Base-by-base conservation (phyloP, 2,329 filamentous ascomycete species). In the Scleromitrula shiraiana region DNA sequence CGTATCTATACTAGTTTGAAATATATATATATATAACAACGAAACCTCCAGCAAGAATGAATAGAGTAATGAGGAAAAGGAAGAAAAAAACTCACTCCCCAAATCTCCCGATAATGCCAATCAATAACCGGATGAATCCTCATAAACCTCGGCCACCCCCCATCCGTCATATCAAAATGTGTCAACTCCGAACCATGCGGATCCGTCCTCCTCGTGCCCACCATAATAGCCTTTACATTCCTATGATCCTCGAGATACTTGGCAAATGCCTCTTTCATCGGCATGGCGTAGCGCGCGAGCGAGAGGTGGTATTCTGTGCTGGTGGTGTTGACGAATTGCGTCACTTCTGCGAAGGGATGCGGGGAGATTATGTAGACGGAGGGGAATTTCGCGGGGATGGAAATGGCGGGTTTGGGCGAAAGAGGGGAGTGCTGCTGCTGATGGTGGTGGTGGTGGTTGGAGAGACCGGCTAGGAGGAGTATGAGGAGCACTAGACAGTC, bases 91-190 rank as follows among this genome's bases (percentile, higher is more conserved):
- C 87, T 73, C 62, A 94, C 89, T 15, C 82, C 80, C 93, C 93
- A 97, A 46, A 97, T 91, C 65, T 97, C 91, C 9, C 80, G 78
- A 66, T 96, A 95, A 65, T 93, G 88, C 93, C 93, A 98, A 67
- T 98, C 93, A 62, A 98, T 90, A 8, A 98, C 86, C 0, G 93
- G 91, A 67, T 98, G 89, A 51, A 97, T 76, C 50, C 93, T 80
- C 82, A 97, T 90, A 62, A 97, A 95, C 36, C 75, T 70, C 29
- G 93, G 93, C 93, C 93, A 98, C 2, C 84, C 89, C 29, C 77
- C 72, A 67, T 97, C 93, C 4, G 93, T 98, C 42, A 76, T 77
- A 63, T 95, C 87, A 63, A 97, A 97, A 67, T 86, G 80, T 32
- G 77, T 85, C 59, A 98, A 66, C 14, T 75, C 72, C 57, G 80